A percentile compares a stretch with the other conserved stretches of the same genome.
phyloP scores from a whole-genome alignment of 2,329 filamentous ascomycete species.

The Colletotrichum destructivum region DNA sequence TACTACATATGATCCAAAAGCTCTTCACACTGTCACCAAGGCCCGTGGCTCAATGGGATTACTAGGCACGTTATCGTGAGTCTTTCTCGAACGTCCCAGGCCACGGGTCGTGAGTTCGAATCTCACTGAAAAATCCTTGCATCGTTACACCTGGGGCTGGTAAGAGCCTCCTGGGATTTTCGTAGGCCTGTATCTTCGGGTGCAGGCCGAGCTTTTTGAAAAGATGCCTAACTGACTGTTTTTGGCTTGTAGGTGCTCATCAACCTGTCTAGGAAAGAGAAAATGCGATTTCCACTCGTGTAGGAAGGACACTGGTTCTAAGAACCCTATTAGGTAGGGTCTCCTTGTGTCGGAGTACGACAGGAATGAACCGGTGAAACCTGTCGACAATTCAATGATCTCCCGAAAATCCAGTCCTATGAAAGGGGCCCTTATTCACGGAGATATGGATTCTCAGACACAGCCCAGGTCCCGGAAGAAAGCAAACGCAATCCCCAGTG shows the following conservation, averaged over 20 bases:
- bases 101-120: conserved; percentile 3
- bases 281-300: too few species aligned
- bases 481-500: background rate
- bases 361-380: background rate
- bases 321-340: too few species aligned
- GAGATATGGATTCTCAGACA: background rate
- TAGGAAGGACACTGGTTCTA: too few species aligned
- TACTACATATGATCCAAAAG: background rate
- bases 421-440: background rate
- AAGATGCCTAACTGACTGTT: too few species aligned
- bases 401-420: background rate
- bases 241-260: too few species aligned
- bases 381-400: background rate
- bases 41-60: background rate
- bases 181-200: background rate
- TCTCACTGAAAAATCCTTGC: background rate
- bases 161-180: conserved; percentile 9
- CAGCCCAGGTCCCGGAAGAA: background rate
- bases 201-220: background rate
- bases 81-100: background rate
- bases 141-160: conserved; percentile 10
- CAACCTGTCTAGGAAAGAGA: too few species aligned
- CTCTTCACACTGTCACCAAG: background rate
- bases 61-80: background rate
- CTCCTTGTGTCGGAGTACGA: background rate